Evolutionary conservation across 2,329 filamentous ascomycete species (phyloP).

Genomic region (Zasmidium angulare): DNA sequence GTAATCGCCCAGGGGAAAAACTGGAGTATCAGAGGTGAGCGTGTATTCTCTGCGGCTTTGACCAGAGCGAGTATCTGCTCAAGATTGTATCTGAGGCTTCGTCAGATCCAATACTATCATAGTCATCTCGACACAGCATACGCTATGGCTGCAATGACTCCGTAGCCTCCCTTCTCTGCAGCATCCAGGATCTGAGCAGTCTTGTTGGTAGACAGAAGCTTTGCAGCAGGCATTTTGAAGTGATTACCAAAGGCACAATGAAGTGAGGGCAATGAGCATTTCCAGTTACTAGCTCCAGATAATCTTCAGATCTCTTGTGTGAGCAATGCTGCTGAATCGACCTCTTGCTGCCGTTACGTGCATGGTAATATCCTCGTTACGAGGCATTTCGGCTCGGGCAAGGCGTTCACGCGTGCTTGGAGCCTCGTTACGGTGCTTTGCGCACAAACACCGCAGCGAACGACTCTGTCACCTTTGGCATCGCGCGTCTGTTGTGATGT

Average conservation of each 20-base stretch:
- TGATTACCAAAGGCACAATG: background rate
- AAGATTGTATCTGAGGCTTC: constrained; percentile 21
- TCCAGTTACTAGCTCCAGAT: background rate
- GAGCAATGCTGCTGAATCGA: background rate
- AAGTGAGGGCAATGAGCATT: background rate
- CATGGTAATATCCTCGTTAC: background rate
- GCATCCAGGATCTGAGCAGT: constrained; percentile 22
- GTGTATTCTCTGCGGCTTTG: constrained; percentile 30
- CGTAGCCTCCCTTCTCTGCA: constrained; percentile 25
- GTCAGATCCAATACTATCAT: background rate
- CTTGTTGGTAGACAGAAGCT: constrained; percentile 16
- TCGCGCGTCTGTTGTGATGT: background rate
- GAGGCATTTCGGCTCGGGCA: background rate
- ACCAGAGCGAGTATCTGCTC: constrained; percentile 31
- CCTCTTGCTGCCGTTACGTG: background rate
- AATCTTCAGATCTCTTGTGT: background rate
- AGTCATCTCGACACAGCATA: constrained; percentile 2
- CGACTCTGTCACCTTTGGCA: background rate
- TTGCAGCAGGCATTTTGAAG: constrained; percentile 3
- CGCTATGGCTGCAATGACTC: constrained; percentile 26
- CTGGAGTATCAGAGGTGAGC: constrained; percentile 30
- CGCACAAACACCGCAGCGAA: background rate
- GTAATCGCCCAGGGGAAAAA: constrained; percentile 33
- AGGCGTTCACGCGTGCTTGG: background rate
- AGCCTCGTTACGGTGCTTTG: background rate